Percentiles rank a stretch among this genome's conserved stretches.
Conservation (phyloP, 2,329 filamentous ascomycete genomes). For the Fusarium sp. region DNA sequence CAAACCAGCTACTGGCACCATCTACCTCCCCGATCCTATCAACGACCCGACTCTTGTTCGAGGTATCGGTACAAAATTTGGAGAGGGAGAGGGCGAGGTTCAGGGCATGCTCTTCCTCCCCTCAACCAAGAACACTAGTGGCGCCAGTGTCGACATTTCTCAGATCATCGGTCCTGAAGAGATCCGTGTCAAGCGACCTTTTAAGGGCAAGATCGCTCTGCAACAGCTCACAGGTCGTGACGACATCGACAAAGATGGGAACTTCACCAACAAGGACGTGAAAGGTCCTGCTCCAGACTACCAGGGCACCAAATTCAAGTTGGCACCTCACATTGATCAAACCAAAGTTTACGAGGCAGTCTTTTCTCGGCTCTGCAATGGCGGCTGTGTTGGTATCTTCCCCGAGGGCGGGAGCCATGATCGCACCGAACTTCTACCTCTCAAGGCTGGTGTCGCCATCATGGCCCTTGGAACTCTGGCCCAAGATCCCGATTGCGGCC, state of each 20-base stretch:
- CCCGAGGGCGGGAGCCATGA: slow-evolving; percentile 97
- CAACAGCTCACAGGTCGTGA: slow-evolving; percentile 84
- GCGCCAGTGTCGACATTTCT: slow-evolving; percentile 84
- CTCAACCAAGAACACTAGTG: slow-evolving; percentile 77
- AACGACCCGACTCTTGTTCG: slow-evolving; percentile 84
- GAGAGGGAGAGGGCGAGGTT: slow-evolving; percentile 72
- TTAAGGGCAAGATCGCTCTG: slow-evolving; percentile 79
- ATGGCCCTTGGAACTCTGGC: slow-evolving; percentile 95
- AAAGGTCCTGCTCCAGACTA: slow-evolving; percentile 69
- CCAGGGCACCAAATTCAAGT: slow-evolving; percentile 82
- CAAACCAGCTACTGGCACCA: slow-evolving; percentile 78
- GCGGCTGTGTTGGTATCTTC: slow-evolving; percentile 95
- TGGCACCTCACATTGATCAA: slow-evolving; percentile 93
- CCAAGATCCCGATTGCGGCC: slow-evolving; percentile 82
- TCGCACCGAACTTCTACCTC: slow-evolving; percentile 85
- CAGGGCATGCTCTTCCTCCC: slow-evolving; percentile 90
- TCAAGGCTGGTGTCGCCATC: slow-evolving; percentile 96
- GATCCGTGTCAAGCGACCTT: slow-evolving; percentile 85
- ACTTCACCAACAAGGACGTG: slow-evolving; percentile 64
- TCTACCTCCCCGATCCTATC: slow-evolving; percentile 90
- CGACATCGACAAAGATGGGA: slow-evolving; percentile 74
- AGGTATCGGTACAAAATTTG: slow-evolving; percentile 84
- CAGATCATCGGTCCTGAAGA: slow-evolving; percentile 84
- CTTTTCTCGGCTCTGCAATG: slow-evolving; percentile 81
- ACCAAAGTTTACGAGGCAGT: slow-evolving; percentile 93